These are phyloP conservation scores for Gryganskiella cystojenkinii DNA, from an alignment of 192 early-diverging fungal genomes.

Conservation along the genomic window DNA sequence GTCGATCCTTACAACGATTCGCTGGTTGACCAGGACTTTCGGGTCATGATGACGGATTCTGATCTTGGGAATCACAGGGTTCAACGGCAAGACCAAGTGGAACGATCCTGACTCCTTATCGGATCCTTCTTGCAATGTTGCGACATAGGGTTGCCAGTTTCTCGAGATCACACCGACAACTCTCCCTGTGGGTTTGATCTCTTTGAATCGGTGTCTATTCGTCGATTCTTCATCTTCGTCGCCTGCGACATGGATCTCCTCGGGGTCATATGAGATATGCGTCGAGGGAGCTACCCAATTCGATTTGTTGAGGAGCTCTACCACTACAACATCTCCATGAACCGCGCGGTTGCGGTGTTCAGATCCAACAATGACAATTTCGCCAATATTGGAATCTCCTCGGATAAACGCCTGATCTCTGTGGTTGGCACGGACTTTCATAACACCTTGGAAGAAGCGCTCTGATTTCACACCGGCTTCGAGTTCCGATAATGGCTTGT, in stretches of 20 bases:
- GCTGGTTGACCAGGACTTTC: conserved; percentile 62
- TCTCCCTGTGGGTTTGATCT: conserved; percentile 57
- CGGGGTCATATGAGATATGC: conserved; percentile 55
- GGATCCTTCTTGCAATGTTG: conserved; percentile 74
- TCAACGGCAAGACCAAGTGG: conserved; percentile 76
- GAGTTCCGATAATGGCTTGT: conserved; percentile 60
- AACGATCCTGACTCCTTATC: conserved; percentile 59
- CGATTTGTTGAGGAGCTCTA: conserved; percentile 62
- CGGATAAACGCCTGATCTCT: conserved; percentile 60
- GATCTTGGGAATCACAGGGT: conserved; percentile 77
- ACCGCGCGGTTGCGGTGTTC: conserved; percentile 64
- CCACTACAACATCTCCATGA: conserved; percentile 74
- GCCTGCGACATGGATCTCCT: conserved; percentile 37
- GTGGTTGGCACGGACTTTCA: conserved; percentile 54
- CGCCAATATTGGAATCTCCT: conserved; percentile 54
- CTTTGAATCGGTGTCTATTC: conserved; percentile 13
- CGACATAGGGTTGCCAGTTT: conserved; percentile 82
- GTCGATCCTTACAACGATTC: conserved; percentile 81
- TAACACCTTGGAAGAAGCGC: conserved; percentile 56
- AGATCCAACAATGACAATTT: conserved; percentile 72
- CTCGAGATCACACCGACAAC: conserved; percentile 74
- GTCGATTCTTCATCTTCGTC: conserved; percentile 29
- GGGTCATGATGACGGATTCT: conserved; percentile 75
- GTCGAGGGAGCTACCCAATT: conserved; percentile 58
- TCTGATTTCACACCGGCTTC: conserved; percentile 64